Percentiles rank a stretch among this genome's conserved stretches.
These are phyloP conservation scores for Glarea lozoyensis DNA, from an alignment of 495 filamentous ascomycete species.

Conservation along the genomic window DNA sequence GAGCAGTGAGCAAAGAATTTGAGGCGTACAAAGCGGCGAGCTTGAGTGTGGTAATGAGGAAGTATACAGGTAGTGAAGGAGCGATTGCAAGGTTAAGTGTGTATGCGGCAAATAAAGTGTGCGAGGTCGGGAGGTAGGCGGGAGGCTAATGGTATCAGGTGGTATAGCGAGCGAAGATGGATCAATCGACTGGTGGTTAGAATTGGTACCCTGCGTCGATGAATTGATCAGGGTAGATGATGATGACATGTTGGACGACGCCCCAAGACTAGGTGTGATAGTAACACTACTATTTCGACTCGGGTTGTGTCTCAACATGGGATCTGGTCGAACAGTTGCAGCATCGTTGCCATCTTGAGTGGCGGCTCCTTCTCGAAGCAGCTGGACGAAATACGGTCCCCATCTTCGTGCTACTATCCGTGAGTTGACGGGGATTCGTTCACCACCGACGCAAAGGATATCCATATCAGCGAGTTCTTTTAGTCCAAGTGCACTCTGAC, in stretches of 20 bases:
- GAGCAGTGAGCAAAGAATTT: conserved; percentile 89
- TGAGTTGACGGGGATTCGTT: conserved; percentile 89
- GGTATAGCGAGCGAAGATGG: conserved; percentile 32
- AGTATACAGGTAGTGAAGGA: conserved; percentile 90
- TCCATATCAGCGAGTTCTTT: conserved; percentile 96
- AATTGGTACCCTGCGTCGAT: conserved; percentile 24
- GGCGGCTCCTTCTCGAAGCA: conserved; percentile 67
- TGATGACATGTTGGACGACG: conserved; percentile 41
- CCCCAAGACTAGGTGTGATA: conserved; percentile 64
- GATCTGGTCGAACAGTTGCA: conserved; percentile 18
- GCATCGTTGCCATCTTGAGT: conserved; percentile 37
- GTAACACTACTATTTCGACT: conserved; percentile 75
- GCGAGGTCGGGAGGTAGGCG: conserved; percentile 67
- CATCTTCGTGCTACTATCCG: conserved; percentile 77
- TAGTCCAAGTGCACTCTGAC: conserved; percentile 66
- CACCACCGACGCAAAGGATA: conserved; percentile 78
- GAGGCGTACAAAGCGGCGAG: conserved; percentile 80
- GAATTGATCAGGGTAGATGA: conserved; percentile 43
- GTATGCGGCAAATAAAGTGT: conserved; percentile 92
- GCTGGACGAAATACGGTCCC: conserved; percentile 91
- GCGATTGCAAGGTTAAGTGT: conserved; percentile 71
- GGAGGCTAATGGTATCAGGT: conserved; percentile 38
- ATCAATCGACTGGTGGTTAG: conserved; percentile 19
- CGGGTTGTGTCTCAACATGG: conserved; percentile 24
- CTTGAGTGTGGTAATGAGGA: conserved; percentile 68